phyloP scores from a whole-genome alignment of 306 rosid genomes.

The Lithocarpus polystachyus region DNA sequence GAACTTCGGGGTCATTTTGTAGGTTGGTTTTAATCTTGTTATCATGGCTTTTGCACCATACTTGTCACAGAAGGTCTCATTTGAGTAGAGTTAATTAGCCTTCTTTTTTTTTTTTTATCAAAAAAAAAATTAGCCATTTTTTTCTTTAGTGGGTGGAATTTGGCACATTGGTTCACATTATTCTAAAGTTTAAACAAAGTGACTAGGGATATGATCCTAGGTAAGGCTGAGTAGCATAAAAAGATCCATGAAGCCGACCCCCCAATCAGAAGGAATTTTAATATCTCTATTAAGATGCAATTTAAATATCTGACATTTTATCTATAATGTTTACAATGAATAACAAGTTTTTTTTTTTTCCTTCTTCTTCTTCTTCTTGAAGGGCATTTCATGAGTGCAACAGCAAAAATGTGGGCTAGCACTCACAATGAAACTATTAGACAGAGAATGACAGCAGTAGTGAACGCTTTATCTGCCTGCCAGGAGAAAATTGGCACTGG shows the following conservation, averaged over 20 bases:
- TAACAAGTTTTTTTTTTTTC: constrained; percentile 21
- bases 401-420: constrained; percentile 89
- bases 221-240: too few species aligned
- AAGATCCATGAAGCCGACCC: too few species aligned
- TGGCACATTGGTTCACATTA: not conserved
- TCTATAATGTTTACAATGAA: constrained; percentile 11
- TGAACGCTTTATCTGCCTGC: constrained; percentile 54
- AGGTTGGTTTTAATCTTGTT: constrained; percentile 39
- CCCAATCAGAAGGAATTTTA: not conserved
- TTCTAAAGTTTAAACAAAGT: constrained; percentile 1
- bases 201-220: too few species aligned
- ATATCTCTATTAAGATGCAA: not conserved
- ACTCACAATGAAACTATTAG: constrained; percentile 53
- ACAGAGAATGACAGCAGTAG: constrained; percentile 57
- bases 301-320: not conserved
- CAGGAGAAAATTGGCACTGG: constrained; percentile 73
- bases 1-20: constrained; percentile 96
- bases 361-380: constrained; percentile 10
- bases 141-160: not conserved
- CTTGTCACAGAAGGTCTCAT: too few species aligned
- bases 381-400: constrained; percentile 94
- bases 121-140: not conserved
- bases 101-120: not conserved
- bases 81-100: too few species aligned
- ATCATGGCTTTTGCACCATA: not conserved